phyloP scores from a whole-genome alignment of 805 yeast species.

The Grigorovia yakushimaensis region DNA sequence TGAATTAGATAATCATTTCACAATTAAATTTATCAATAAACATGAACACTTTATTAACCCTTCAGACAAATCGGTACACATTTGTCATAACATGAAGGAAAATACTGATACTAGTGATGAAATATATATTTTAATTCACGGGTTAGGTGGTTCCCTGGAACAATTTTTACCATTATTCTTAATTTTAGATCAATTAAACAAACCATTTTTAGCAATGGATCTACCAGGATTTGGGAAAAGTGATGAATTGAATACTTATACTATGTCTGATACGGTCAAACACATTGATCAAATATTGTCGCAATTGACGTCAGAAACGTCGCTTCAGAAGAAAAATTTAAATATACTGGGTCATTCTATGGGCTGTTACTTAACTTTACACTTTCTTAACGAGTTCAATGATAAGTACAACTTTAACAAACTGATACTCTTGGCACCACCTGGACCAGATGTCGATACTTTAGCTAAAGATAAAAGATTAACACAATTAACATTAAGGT shows the following conservation, averaged over 20 bases:
- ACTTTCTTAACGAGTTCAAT: constrained; percentile 31
- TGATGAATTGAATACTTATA: constrained; percentile 14
- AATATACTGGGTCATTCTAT: constrained; percentile 54
- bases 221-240: constrained; percentile 80
- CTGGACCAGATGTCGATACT: constrained; percentile 24
- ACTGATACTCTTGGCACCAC: constrained; percentile 41
- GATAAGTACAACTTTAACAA: constrained; percentile 9
- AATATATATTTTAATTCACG: constrained; percentile 64
- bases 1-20: constrained; percentile 15
- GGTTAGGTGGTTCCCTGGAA: constrained; percentile 81
- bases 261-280: constrained; percentile 11
- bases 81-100: constrained; percentile 17
- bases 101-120: not conserved
- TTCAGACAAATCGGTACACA: constrained; percentile 8
- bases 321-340: not conserved
- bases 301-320: not conserved
- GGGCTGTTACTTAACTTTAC: constrained; percentile 52
- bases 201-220: constrained; percentile 62
- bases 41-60: constrained; percentile 9
- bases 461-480: constrained; percentile 9
- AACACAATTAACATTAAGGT: constrained; percentile 10
- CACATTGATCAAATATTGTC: constrained; percentile 1
- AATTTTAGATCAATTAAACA: constrained; percentile 50
- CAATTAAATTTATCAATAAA: constrained; percentile 13
- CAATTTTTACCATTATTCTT: constrained; percentile 68